Evolutionary conservation across 805 yeast species (phyloP).

Genomic region (Candida maltosa): DNA sequence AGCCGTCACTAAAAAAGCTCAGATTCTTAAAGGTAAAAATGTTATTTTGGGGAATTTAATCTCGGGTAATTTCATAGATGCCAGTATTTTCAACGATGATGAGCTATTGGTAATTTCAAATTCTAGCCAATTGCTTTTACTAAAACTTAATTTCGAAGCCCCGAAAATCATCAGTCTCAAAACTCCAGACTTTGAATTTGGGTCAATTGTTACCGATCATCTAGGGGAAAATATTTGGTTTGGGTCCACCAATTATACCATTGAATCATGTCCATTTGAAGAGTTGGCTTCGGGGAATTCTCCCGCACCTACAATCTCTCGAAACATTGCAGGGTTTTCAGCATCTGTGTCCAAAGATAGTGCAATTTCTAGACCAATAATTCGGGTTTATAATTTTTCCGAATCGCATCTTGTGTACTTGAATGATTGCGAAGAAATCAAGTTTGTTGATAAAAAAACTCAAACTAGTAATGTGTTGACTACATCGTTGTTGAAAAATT

Average conservation of each 20-base stretch:
- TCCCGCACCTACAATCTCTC: neutral
- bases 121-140: slow-evolving; percentile 27
- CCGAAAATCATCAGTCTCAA: slow-evolving; percentile 14
- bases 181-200: slow-evolving; percentile 14
- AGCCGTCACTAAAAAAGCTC: slow-evolving; percentile 11
- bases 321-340: slow-evolving; percentile 1
- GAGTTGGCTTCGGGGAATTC: slow-evolving; percentile 10
- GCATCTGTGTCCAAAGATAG: slow-evolving; percentile 6
- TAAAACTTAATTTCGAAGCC: slow-evolving; percentile 19
- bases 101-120: slow-evolving; percentile 35
- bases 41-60: slow-evolving; percentile 50
- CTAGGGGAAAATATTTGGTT: slow-evolving; percentile 24
- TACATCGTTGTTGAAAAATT: slow-evolving; percentile 32
- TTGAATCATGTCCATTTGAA: slow-evolving; percentile 10
- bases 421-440: slow-evolving; percentile 34
- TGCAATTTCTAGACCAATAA: slow-evolving; percentile 8
- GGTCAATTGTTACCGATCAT: slow-evolving; percentile 18
- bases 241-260: slow-evolving; percentile 10
- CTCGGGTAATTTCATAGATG: slow-evolving; percentile 48
- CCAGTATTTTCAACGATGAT: slow-evolving; percentile 27
- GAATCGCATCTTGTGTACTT: slow-evolving; percentile 26
- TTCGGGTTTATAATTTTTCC: slow-evolving; percentile 26
- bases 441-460: slow-evolving; percentile 18
- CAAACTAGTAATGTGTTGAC: slow-evolving; percentile 18
- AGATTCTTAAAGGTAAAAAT: slow-evolving; percentile 54